Evolutionary conservation across 805 yeast species (phyloP), one percentile per base, ranked within the genome.

Genomic region (Suhomyces faveliae): DNA sequence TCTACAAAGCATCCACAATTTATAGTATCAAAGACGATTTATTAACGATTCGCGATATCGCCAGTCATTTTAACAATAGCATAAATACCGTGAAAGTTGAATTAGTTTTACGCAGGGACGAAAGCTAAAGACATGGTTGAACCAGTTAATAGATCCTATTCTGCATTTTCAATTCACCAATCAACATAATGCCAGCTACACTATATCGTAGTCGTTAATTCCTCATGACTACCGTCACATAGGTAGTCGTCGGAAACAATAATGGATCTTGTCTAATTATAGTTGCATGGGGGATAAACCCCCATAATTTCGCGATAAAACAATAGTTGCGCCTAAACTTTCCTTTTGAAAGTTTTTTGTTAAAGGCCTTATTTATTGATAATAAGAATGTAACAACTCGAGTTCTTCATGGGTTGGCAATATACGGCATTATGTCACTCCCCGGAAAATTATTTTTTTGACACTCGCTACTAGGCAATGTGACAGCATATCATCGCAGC

Each of bases 1-100:
- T 45, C 49, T 49, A 49, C 35, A 45, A 40, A 7, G 27, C 38
- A 24, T 42, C 44, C 12, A 29, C 52, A 4, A 46, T 49, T 24
- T 20, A 45, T 37, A 43, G 39, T 13, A 40, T 49, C 24, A 45
- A 46, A 39, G 52, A 49, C 37, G 47, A 43, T 27, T 38, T 49
- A 22, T 42, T 45, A 27, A 43, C 35, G 21, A 33, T 49, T 12
- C 42, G 47, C 11, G 35, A 35, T 13, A 25, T 42, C 19, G 42
- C 46, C 23, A 38, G 33, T 20, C 35, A 22, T 12, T 43, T 43
- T 24, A 23, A 35, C 23, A 21, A 12, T 12, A 12, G 27, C 15
- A 27, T 19, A 11, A 43, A 43, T 23, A 19, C 21, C n/a, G 41
- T 43, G 10, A 33, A 29, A 15, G 39, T 43, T n/a, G 41, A 43